These are phyloP conservation scores for Posidonia australis DNA, from an alignment of 106 monocot species.

Conservation along the genomic window DNA sequence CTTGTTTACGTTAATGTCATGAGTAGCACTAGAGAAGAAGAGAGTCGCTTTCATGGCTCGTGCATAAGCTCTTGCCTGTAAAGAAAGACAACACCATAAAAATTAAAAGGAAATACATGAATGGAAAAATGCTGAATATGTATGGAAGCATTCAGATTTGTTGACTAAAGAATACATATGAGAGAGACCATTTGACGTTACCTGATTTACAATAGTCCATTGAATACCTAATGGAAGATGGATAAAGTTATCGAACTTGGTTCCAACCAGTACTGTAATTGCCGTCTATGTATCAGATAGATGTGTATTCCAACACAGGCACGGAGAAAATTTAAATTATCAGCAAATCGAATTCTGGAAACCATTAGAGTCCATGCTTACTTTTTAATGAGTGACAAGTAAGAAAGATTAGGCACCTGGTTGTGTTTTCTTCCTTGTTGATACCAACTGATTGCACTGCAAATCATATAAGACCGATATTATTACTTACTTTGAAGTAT, in stretches of 20 bases:
- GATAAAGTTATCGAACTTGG: conserved; percentile 89
- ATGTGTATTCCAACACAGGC: too few relatives aligned
- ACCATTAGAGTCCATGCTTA: background rate
- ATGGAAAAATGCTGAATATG: background rate
- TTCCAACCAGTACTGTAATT: conserved; percentile 80
- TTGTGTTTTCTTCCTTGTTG: too few relatives aligned
- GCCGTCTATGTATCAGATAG: conserved; percentile 31
- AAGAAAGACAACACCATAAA: too few relatives aligned
- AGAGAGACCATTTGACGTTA: too few relatives aligned
- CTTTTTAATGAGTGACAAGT: too few relatives aligned
- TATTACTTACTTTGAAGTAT: too few relatives aligned
- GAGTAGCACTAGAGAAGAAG: conserved; percentile 84
- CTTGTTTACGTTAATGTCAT: conserved; percentile 95
- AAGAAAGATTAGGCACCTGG: too few relatives aligned
- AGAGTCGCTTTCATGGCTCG: conserved; percentile 82
- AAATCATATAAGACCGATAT: conserved; percentile 7
- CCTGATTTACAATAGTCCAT: conserved; percentile 75
- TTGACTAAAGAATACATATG: too few relatives aligned
- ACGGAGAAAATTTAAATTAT: background rate
- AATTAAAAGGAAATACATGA: background rate
- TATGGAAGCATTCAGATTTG: background rate
- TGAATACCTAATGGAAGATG: conserved; percentile 94
- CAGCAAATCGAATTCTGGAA: background rate
- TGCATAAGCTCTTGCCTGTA: conserved; percentile 85
- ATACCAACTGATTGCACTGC: too few relatives aligned